Percentiles rank a stretch among this genome's conserved stretches.
Conservation (phyloP, 2,329 filamentous ascomycete genomes). For the Colletotrichum brevisporum region DNA sequence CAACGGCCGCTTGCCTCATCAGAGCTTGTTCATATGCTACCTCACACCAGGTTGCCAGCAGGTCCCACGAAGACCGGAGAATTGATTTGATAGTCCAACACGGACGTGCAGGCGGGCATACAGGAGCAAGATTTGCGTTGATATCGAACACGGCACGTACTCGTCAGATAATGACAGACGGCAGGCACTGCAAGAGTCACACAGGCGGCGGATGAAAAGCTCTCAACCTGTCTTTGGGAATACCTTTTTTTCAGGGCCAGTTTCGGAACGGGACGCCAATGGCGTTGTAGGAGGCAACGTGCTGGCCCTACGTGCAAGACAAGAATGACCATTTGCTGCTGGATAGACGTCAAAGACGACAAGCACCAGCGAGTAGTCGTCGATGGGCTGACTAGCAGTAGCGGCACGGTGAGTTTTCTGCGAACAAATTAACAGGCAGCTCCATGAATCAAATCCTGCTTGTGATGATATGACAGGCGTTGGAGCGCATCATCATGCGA, state of each 20-base stretch:
- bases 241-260: background rate
- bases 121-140: background rate
- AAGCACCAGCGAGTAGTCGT: background rate
- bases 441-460: background rate
- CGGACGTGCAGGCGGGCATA: background rate
- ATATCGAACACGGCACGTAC: background rate
- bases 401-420: background rate
- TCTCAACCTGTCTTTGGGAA: background rate
- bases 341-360: background rate
- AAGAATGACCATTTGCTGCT: background rate
- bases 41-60: background rate
- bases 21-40: slow-evolving; percentile 5
- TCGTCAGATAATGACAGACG: too few relatives aligned
- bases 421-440: background rate
- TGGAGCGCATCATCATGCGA: slow-evolving; percentile 22
- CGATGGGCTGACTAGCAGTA: slow-evolving; percentile 5
- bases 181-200: too few relatives aligned
- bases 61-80: background rate
- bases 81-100: slow-evolving; percentile 1
- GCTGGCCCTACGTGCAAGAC: background rate
- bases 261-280: background rate
- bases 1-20: slow-evolving; percentile 34
- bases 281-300: background rate
- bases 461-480: slow-evolving; percentile 27
- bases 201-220: background rate